These are phyloP conservation scores for Aureobasidium musti DNA, from an alignment of 2,329 filamentous ascomycete genomes.

Conservation along the genomic window DNA sequence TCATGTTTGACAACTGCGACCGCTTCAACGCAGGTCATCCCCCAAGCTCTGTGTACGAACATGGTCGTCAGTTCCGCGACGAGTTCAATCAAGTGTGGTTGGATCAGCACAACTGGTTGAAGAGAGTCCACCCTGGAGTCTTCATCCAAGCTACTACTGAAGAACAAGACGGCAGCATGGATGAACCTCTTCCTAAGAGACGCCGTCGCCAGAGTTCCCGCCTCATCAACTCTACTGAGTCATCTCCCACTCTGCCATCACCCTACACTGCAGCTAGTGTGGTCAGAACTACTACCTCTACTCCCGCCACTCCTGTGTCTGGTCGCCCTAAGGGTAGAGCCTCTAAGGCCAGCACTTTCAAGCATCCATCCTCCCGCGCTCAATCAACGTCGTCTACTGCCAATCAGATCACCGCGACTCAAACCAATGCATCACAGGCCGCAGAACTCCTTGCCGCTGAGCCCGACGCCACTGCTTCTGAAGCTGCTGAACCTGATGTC, in stretches of 20 bases:
- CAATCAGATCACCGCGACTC: neutral
- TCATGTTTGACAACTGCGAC: slow-evolving; percentile 18
- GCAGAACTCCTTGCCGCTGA: neutral
- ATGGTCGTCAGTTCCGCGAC: neutral
- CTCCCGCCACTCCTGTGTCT: neutral
- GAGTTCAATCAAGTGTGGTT: neutral
- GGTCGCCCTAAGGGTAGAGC: neutral
- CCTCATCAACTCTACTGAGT: neutral
- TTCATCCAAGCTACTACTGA: neutral
- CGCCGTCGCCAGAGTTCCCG: neutral
- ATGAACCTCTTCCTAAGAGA: slow-evolving; percentile 8
- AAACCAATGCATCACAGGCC: neutral
- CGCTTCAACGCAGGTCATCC: slow-evolving; percentile 1
- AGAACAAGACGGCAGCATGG: neutral
- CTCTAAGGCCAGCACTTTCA: neutral
- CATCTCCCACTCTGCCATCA: neutral
- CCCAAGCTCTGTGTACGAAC: neutral
- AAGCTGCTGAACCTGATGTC: too few relatives aligned
- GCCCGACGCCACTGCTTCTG: neutral
- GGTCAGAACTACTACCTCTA: neutral
- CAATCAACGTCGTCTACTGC: neutral
- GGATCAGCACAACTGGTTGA: slow-evolving; percentile 4
- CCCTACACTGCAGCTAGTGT: neutral
- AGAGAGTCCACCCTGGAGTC: neutral
- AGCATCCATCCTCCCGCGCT: neutral